Evolutionary conservation across 495 filamentous ascomycete species (phyloP).

Genomic region (Halenospora varia): DNA sequence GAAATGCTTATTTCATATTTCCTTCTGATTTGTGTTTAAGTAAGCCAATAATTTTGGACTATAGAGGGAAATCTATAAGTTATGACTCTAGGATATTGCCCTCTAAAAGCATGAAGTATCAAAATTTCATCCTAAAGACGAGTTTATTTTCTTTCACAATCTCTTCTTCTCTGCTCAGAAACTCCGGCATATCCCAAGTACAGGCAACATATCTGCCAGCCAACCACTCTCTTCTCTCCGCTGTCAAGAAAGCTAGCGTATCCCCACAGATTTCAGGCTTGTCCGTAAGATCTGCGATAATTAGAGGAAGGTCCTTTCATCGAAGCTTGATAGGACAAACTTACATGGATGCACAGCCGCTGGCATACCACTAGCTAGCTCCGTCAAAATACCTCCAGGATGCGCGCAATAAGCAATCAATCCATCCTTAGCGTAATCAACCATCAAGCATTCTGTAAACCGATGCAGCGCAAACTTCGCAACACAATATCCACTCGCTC

Average conservation of each 20-base stretch:
- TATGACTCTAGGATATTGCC: no score
- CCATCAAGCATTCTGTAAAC: background rate
- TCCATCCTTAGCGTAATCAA: constrained; percentile 39
- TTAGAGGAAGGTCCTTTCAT: no score
- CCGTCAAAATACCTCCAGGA: constrained; percentile 43
- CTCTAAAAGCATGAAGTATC: no score
- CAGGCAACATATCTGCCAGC: constrained; percentile 32
- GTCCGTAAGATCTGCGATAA: background rate
- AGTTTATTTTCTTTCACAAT: constrained; percentile 32
- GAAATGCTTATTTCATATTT: no score
- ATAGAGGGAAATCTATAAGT: no score
- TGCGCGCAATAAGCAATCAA: constrained; percentile 40
- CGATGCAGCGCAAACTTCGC: background rate
- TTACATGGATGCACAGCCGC: background rate
- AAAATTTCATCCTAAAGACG: constrained; percentile 23
- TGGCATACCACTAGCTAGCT: constrained; percentile 25
- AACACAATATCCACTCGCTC: background rate
- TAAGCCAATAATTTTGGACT: no score
- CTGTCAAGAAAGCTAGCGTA: background rate
- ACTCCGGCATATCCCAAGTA: constrained; percentile 40
- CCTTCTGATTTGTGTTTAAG: no score
- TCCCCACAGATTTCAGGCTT: background rate
- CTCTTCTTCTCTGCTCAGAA: constrained; percentile 31
- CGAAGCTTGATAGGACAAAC: no score
- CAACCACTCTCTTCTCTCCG: constrained; percentile 14